Evolutionary conservation across 148 eudicot genomes (phyloP).

Genomic region (Cornus suecica): DNA sequence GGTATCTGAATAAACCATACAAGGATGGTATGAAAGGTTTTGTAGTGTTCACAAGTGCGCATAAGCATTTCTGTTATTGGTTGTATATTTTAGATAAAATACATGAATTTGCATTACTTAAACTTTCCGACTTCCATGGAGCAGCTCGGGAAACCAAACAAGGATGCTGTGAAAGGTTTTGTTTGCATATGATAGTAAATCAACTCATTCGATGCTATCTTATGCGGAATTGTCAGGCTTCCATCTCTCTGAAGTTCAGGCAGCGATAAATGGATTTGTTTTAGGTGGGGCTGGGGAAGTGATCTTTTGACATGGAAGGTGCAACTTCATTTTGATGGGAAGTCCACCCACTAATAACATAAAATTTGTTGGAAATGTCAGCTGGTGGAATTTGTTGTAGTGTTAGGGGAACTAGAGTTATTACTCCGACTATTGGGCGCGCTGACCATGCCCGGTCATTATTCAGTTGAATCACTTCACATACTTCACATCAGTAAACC

Average conservation of each 20-base stretch:
- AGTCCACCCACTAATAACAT: neutral
- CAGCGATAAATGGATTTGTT: neutral
- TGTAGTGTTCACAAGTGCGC: too few species aligned
- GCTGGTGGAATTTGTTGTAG: neutral
- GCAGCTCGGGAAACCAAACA: neutral
- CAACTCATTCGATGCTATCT: neutral
- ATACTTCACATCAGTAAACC: too few species aligned
- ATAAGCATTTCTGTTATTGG: too few species aligned
- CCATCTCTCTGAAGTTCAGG: neutral
- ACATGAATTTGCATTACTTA: too few species aligned
- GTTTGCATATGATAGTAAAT: neutral
- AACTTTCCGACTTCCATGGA: neutral
- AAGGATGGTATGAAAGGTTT: neutral
- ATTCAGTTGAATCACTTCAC: too few species aligned
- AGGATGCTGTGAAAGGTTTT: neutral
- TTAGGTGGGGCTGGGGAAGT: too few species aligned
- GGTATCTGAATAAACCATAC: too few species aligned
- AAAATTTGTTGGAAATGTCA: too few species aligned
- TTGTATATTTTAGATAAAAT: too few species aligned
- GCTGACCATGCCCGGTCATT: too few species aligned
- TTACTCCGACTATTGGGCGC: too few species aligned
- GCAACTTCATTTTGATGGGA: neutral
- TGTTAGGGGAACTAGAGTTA: too few species aligned
- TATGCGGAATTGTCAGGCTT: neutral
- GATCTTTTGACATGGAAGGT: neutral